A percentile compares a stretch with the other conserved stretches of the same genome.
phyloP scores from a whole-genome alignment of 345 rosid genomes.

The Linum tenue region DNA sequence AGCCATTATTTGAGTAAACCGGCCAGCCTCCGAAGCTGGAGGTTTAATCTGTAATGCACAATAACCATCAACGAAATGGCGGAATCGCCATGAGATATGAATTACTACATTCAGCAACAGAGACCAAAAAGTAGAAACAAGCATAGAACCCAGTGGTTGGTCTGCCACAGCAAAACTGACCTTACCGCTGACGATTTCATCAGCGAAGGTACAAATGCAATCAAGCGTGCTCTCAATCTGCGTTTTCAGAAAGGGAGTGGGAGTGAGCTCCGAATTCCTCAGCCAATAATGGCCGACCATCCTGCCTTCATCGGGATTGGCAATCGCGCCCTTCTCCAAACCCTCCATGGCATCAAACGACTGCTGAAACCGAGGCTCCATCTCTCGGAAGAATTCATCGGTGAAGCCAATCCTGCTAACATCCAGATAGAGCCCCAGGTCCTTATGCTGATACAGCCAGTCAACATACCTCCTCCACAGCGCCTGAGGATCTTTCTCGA shows the following conservation, averaged over 20 bases:
- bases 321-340: slow-evolving; percentile 82
- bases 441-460: slow-evolving; percentile 91
- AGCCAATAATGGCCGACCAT: slow-evolving; percentile 99
- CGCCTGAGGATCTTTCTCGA: slow-evolving; percentile 50
- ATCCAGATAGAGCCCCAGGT: slow-evolving; percentile 70
- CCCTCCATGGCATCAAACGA: slow-evolving; percentile 79
- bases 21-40: slow-evolving; percentile 60
- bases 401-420: slow-evolving; percentile 90
- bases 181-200: slow-evolving; percentile 71
- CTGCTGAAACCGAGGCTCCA: slow-evolving; percentile 62
- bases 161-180: no score
- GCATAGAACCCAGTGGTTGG: no score
- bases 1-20: slow-evolving; percentile 77
- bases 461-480: slow-evolving; percentile 85
- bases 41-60: slow-evolving; percentile 78
- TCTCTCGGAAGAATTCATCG: slow-evolving; percentile 59
- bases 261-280: slow-evolving; percentile 62
- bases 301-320: slow-evolving; percentile 95
- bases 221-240: slow-evolving; percentile 71
- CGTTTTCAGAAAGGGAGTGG: slow-evolving; percentile 40
- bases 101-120: neutral
- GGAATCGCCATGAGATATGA: neutral
- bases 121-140: no score
- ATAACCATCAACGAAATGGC: no score
- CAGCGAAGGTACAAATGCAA: slow-evolving; percentile 56